Base-by-base conservation (phyloP, 208 protist species). In the Spongospora subterranea region DNA sequence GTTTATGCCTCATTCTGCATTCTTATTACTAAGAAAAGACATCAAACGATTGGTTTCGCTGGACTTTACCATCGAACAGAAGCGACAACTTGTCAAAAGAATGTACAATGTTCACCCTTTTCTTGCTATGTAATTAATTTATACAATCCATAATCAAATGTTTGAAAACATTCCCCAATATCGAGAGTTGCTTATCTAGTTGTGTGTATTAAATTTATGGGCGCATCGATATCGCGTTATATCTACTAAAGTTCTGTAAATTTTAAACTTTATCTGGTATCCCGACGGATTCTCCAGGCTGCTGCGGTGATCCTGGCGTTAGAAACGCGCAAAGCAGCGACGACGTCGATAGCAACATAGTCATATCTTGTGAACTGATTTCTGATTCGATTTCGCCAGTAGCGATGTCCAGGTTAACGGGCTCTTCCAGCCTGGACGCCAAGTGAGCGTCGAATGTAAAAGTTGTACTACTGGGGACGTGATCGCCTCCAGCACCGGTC, bases 31-130 rank as follows among this genome's bases (percentile, higher is more conserved):
- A 43, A 6, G 71, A 43, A 82, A 82, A 43, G 71, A 82, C 40
- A 82, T 82, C 71, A 82, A 82, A 35, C 71, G 71, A 13, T 43
- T 82, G n/a, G 35, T 82, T 43, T 82, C 71, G 71, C 71, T 82
- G 6, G 71, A 82, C 71, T 82, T 82, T n/a, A 82, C 71, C 35
- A 43, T 82, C n/a, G 40, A 82, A 35, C 71, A 82, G 71, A 82
- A 82, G 35, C 71, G 71, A 13, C n/a, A 40, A 17, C 71, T 82
- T 20, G 35, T 82, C 71, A n/a, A 82, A 43, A 35, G 71, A 43
- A 82, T 82, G 71, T 82, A 82, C n/a, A 20, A 6, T n/a, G 71
- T 82, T 35, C 71, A 82, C 35, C 71, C 71, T 20, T 82, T 82
- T 35, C 71, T 82, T 43, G 40, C 71, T 20, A 82, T 6, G 35